Conservation (phyloP, 192 early-diverging fungal genomes). For the Entomortierella parvispora region DNA sequence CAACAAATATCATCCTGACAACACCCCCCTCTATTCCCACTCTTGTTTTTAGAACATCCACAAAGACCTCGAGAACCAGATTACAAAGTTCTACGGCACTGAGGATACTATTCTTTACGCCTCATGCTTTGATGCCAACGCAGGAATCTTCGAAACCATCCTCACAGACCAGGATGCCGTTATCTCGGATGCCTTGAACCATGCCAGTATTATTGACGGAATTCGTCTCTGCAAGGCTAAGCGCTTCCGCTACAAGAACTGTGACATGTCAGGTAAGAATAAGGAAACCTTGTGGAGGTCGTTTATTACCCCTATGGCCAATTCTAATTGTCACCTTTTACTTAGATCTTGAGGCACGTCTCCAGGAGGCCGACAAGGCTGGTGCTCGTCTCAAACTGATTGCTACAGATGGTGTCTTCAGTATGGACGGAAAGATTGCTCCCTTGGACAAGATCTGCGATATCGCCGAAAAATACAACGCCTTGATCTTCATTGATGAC, state of each 20-base stretch:
- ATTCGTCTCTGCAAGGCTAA: conserved; percentile 89
- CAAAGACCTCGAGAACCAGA: conserved; percentile 69
- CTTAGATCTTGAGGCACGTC: conserved; percentile 62
- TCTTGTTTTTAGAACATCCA: conserved; percentile 58
- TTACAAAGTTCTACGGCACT: conserved; percentile 66
- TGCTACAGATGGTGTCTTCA: conserved; percentile 96
- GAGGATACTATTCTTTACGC: conserved; percentile 75
- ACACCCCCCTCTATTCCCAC: too few relatives aligned
- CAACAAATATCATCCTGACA: too few relatives aligned
- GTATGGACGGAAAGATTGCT: conserved; percentile 93
- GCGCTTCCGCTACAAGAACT: conserved; percentile 91
- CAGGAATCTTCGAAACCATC: conserved; percentile 73
- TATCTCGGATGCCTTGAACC: conserved; percentile 92
- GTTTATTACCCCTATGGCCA: not conserved
- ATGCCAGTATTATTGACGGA: conserved; percentile 97
- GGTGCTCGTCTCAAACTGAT: conserved; percentile 88
- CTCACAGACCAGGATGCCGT: conserved; percentile 70
- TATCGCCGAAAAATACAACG: conserved; percentile 91
- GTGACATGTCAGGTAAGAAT: conserved; percentile 59
- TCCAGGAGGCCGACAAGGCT: conserved; percentile 81
- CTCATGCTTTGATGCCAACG: conserved; percentile 78
- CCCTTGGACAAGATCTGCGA: conserved; percentile 89
- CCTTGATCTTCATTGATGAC: conserved; percentile 94
- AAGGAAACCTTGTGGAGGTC: too few relatives aligned
- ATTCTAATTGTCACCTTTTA: not conserved